Conservation (phyloP, 2,329 filamentous ascomycete species). For the Thermothelomyces thermophilus region DNA sequence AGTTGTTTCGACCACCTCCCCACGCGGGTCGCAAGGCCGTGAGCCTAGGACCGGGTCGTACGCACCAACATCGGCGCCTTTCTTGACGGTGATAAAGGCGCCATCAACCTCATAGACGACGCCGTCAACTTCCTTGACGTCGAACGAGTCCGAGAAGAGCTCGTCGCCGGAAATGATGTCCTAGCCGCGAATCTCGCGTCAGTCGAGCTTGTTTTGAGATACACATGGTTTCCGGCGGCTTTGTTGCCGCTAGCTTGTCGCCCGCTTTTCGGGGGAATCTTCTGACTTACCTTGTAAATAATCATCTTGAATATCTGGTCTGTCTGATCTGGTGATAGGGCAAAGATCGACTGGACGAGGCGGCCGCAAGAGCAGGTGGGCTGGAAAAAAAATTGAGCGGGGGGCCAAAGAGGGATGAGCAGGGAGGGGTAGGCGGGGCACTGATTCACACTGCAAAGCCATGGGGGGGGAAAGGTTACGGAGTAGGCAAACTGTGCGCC, state of each 20-base stretch:
- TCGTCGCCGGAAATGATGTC: slow-evolving; percentile 87
- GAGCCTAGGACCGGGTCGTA: slow-evolving; percentile 23
- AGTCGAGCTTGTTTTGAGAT: slow-evolving; percentile 6
- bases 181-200: slow-evolving; percentile 42
- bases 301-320: slow-evolving; percentile 55
- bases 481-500: slow-evolving; percentile 2
- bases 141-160: slow-evolving; percentile 92
- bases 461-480: background rate
- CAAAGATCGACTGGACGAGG: slow-evolving; percentile 15
- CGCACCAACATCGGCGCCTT: slow-evolving; percentile 67
- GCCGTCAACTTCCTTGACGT: slow-evolving; percentile 72
- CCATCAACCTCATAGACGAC: slow-evolving; percentile 88
- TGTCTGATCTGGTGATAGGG: slow-evolving; percentile 15
- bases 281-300: slow-evolving; percentile 57
- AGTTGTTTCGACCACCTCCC: background rate
- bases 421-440: slow-evolving; percentile 26
- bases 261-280: slow-evolving; percentile 14
- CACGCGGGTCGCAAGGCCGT: background rate
- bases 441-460: background rate
- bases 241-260: background rate
- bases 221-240: too few relatives aligned
- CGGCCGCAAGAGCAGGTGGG: slow-evolving; percentile 14
- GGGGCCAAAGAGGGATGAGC: slow-evolving; percentile 20
- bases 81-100: slow-evolving; percentile 77
- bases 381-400: slow-evolving; percentile 23